A percentile compares a stretch with the other conserved stretches of the same genome.
phyloP scores from a whole-genome alignment of 192 early-diverging fungal genomes.

The Coemansia sp. region DNA sequence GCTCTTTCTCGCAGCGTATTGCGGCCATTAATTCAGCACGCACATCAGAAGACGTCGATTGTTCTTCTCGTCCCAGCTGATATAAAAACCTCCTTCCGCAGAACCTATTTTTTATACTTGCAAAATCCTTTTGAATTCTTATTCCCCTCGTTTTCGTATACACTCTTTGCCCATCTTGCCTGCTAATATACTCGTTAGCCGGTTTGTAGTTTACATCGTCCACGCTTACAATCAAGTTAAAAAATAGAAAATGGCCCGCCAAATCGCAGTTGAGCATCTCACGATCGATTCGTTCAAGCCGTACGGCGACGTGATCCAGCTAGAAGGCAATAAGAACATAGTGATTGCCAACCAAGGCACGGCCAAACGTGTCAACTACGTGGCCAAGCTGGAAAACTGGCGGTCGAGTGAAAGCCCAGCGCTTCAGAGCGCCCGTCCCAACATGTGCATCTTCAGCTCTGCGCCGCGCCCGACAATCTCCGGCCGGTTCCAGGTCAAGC shows the following conservation, averaged over 20 bases:
- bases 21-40: background rate
- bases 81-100: background rate
- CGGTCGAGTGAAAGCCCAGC: constrained; percentile 29
- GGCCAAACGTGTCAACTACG: constrained; percentile 70
- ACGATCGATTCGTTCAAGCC: constrained; percentile 70
- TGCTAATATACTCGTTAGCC: no score
- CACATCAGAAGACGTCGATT: background rate
- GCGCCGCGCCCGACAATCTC: constrained; percentile 37
- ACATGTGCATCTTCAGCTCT: constrained; percentile 73
- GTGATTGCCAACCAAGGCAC: constrained; percentile 74
- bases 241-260: constrained; percentile 17
- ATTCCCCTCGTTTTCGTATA: background rate
- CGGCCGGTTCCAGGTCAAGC: constrained; percentile 57
- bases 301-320: constrained; percentile 76
- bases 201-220: background rate
- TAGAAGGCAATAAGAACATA: constrained; percentile 49
- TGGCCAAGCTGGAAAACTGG: constrained; percentile 64
- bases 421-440: constrained; percentile 54
- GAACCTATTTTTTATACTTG: background rate
- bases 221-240: background rate
- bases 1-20: background rate
- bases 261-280: constrained; percentile 64
- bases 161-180: background rate
- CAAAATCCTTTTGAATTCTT: background rate
- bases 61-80: background rate